Evolutionary conservation across 441 rosid species (phyloP), one percentile per base, ranked within the genome.

Genomic region (Adansonia gregorii): DNA sequence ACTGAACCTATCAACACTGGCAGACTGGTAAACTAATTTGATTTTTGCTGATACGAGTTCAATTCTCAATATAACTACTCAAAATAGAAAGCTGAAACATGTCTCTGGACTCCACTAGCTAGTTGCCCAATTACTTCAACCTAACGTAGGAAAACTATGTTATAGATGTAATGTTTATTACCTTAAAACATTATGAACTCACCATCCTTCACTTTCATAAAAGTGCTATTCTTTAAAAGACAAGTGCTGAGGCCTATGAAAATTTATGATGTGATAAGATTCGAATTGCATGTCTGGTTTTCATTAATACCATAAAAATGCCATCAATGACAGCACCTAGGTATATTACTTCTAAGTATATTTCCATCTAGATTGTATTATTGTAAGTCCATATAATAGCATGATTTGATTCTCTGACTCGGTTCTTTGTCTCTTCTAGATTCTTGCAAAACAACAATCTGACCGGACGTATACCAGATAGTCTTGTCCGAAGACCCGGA

Each of bases 401-500:
- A 59, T 76, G 64, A 41, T 46, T 79, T 78, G 69, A 35, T 67
- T 76, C 73, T 76, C 80, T 76, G 68, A 84, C 75, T 24, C 43
- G 8, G 58, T 73, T 77, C 72, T 76, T 65, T 67, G 27, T 84
- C 74, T 79, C 65, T 82, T 80, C 59, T 90, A 93, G 97, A 78
- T 91, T 84, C 83, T 81, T 95, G 67, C 93, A 92, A 81, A 92
- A 92, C 90, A 94, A 94, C 77, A 91, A 92, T 76, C 84, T 94
- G 75, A 89, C 92, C 0, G 95, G 98, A 79, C 86, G 76, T 68
- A 73, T 90, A 76, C 97, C 97, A 8, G 77, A 52, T 76, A 87
- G 81, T 60, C 93, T 94, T 72, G 74, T 79, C 43, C 79, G 80
- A 73, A 92, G 80, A 75, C 82, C 87, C 12, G 91, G 93, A 39